phyloP scores from a whole-genome alignment of 108 stramenopile genomes.

The Nitzschia sp. region DNA sequence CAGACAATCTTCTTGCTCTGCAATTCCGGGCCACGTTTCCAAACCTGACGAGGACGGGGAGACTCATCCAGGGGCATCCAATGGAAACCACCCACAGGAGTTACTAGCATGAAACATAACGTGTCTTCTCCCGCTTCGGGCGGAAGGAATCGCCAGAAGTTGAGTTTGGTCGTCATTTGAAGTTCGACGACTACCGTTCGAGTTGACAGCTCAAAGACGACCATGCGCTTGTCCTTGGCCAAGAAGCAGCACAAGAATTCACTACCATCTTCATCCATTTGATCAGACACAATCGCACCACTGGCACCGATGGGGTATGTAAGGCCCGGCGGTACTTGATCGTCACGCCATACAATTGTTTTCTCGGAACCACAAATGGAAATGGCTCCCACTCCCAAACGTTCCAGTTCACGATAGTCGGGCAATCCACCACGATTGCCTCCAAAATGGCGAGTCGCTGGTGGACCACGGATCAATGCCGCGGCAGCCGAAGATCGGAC shows the following conservation, averaged over 20 bases:
- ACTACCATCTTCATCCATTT: slow-evolving; percentile 71
- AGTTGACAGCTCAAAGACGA: slow-evolving; percentile 77
- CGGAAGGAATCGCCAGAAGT: slow-evolving; percentile 88
- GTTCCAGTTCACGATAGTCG: slow-evolving; percentile 40
- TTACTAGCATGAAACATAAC: slow-evolving; percentile 81
- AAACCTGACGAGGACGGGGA: slow-evolving; percentile 82
- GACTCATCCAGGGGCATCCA: slow-evolving; percentile 88
- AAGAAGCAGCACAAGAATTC: slow-evolving; percentile 90
- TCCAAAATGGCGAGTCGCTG: slow-evolving; percentile 87
- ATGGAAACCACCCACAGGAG: slow-evolving; percentile 88
- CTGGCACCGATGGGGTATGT: slow-evolving; percentile 87
- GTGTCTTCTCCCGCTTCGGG: slow-evolving; percentile 78
- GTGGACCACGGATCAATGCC: slow-evolving; percentile 84
- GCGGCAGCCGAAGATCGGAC: slow-evolving; percentile 79
- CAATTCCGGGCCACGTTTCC: slow-evolving; percentile 78
- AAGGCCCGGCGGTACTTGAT: slow-evolving; percentile 71
- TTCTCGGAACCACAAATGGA: slow-evolving; percentile 89
- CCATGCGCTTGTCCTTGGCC: slow-evolving; percentile 86
- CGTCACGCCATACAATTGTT: slow-evolving; percentile 78
- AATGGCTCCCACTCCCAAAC: slow-evolving; percentile 76
- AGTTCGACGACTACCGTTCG: slow-evolving; percentile 84
- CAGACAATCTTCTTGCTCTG: slow-evolving; percentile 84
- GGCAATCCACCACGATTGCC: slow-evolving; percentile 84
- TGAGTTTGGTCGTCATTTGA: slow-evolving; percentile 93
- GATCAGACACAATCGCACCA: slow-evolving; percentile 86